Evolutionary conservation across 306 rosid genomes (phyloP), one percentile per base, ranked within the genome.

Genomic region (Pachyrhizus erosus): DNA sequence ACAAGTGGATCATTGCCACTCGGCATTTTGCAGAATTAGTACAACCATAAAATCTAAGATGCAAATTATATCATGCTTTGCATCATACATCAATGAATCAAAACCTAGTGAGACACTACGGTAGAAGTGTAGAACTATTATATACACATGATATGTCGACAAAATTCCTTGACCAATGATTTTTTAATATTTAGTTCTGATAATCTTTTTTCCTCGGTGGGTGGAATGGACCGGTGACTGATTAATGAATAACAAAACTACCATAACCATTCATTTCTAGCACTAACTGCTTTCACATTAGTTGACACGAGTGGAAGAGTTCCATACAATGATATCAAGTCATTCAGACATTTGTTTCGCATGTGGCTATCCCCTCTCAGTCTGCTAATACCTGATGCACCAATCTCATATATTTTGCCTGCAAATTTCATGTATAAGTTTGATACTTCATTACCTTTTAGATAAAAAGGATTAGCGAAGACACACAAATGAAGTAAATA

Each of bases 211-310:
- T 23, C 11, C 33, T 49, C 24, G 23, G n/a, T 7, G 61, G 17
- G 21, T n/a, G 52, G 78, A 23, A 48, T 54, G 67, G 64, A 58
- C 24, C 9, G 3, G 27, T 21, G 74, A n/a, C 46, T 21, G 80
- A 70, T 34, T 17, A 71, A 18, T 43, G 65, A 13, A 55, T 12
- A 82, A 66, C 51, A 13, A 43, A 81, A 21, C 80, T 86, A 91
- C 93, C 95, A 89, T 79, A 85, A 70, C 92, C 90, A 85, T 83
- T 91, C 87, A 26, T 83, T 64, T 78, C 70, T 64, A 7, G 92
- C 76, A 4, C 89, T 73, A 37, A 86, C 88, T 29, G 88, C 91
- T 79, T 89, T 87, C 62, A 79, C 71, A 26, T 86, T 81, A 40
- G 89, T 87, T 77, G 84, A 58, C 73, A 86, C 84, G 37, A 87